Conservation (phyloP, 164 flowering plant species). For the Sextonia rubra region DNA sequence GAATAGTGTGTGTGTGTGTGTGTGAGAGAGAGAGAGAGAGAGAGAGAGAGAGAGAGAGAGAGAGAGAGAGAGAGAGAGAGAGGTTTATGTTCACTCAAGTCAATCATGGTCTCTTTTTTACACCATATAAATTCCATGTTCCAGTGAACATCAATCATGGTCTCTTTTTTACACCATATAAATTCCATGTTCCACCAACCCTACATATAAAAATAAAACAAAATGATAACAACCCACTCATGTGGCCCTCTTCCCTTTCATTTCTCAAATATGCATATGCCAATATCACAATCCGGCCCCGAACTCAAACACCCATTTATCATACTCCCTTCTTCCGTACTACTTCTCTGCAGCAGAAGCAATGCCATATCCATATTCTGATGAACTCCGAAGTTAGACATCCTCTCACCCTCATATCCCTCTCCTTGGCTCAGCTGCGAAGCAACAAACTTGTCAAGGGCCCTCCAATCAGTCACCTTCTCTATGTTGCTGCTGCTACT, state of each 20-base stretch:
- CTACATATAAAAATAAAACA: background rate
- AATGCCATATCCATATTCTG: constrained; percentile 39
- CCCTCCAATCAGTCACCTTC: constrained; percentile 87
- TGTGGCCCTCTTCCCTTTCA: constrained; percentile 10
- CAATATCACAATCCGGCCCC: constrained; percentile 46
- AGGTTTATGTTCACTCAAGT: background rate
- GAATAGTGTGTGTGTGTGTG: too few relatives aligned
- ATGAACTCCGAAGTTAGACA: constrained; percentile 21
- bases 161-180: background rate
- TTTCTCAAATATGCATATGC: constrained; percentile 70
- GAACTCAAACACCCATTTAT: constrained; percentile 27
- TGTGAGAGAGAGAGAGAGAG: too few relatives aligned
- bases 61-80: background rate
- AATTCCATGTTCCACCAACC: background rate
- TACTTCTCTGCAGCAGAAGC: constrained; percentile 31
- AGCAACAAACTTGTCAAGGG: constrained; percentile 88
- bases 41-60: too few relatives aligned
- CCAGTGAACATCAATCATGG: background rate
- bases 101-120: background rate
- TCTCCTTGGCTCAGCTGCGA: constrained; percentile 84
- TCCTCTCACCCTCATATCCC: constrained; percentile 25
- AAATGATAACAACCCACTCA: constrained; percentile 3
- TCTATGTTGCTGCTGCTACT: constrained; percentile 12
- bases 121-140: background rate
- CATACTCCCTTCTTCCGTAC: constrained; percentile 16